Evolutionary conservation across 345 rosid genomes (phyloP), one percentile per base, ranked within the genome.

Genomic region (Barbarea vulgaris): DNA sequence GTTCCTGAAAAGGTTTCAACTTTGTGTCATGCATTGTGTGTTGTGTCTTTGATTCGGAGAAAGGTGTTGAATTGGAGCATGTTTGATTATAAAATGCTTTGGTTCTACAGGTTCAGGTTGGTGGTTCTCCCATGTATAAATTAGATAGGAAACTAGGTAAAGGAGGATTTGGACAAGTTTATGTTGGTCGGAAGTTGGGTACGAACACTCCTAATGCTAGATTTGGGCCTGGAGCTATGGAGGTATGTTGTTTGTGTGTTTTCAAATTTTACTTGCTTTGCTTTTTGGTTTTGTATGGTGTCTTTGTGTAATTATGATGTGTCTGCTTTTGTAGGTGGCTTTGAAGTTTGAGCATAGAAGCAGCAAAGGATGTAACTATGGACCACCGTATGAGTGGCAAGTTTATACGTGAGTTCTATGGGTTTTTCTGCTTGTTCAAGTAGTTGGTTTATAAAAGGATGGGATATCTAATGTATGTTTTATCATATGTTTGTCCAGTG

Each of bases 141-240:
- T 74, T 88, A 78, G 99, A 87, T 17, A 92, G 85, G 50, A 94
- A 90, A 56, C 83, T 91, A 36, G 98, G 98, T 4, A 94, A 94
- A 85, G 98, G 98, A 80, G 98, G 98, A 27, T 94, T 94, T 74
- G 99, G 99, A 47, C 99, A 92, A 79, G 99, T 94, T 3, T 94
- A 86, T 83, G 97, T 92, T 62, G 99, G 99, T 59, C 78, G 92
- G 6, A 85, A 93, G 44, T 71, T 80, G 50, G 85, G 88, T 27
- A 60, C 77, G 1, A 13, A 67, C 4, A 61, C 61, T 81, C 67
- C 73, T 28, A 85, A 54, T 80, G 89, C 88, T 69, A 86, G 91
- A 80, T 78, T 71, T 52, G 97, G 95, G 9, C 81, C 93, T 2
- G 95, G 89, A 70, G 97, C 99, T 67, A 12, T 82, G 58, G 93